These are phyloP conservation scores for Sphaerulina populicola DNA, from an alignment of 2,329 filamentous ascomycete species.

Conservation along the genomic window DNA sequence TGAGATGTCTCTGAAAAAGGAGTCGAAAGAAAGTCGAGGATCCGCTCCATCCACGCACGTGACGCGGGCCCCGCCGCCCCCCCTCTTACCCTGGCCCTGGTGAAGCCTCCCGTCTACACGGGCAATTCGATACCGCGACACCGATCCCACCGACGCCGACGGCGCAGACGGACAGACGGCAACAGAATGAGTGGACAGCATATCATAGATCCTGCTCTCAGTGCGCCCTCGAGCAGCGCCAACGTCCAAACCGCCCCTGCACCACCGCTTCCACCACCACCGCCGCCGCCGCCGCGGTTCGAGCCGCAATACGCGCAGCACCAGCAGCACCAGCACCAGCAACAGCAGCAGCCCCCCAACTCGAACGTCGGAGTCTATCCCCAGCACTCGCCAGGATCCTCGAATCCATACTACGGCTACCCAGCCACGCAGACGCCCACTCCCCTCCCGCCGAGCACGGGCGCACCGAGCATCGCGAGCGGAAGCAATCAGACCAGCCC, in stretches of 20 bases:
- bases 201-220: not conserved
- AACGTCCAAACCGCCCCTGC: not conserved
- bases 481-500: constrained; percentile 25
- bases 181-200: not conserved
- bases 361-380: constrained; percentile 6
- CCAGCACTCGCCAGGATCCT: constrained; percentile 5
- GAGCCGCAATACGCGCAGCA: not conserved
- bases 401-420: constrained; percentile 24
- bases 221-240: not conserved
- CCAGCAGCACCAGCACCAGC: not conserved
- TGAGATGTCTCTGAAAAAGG: too few relatives aligned
- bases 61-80: too few relatives aligned
- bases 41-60: too few relatives aligned
- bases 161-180: not conserved
- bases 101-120: too few relatives aligned
- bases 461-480: constrained; percentile 15
- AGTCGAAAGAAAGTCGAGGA: too few relatives aligned
- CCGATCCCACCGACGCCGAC: not conserved
- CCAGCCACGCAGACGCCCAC: constrained; percentile 16
- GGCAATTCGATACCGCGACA: not conserved
- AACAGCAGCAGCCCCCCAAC: not conserved
- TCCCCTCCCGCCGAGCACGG: constrained; percentile 13
- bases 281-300: not conserved
- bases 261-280: not conserved
- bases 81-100: too few relatives aligned